A percentile compares a stretch with the other conserved stretches of the same genome.
phyloP scores from a whole-genome alignment of 371 early-diverging fungal species.

The Dichotomocladium elegans region DNA sequence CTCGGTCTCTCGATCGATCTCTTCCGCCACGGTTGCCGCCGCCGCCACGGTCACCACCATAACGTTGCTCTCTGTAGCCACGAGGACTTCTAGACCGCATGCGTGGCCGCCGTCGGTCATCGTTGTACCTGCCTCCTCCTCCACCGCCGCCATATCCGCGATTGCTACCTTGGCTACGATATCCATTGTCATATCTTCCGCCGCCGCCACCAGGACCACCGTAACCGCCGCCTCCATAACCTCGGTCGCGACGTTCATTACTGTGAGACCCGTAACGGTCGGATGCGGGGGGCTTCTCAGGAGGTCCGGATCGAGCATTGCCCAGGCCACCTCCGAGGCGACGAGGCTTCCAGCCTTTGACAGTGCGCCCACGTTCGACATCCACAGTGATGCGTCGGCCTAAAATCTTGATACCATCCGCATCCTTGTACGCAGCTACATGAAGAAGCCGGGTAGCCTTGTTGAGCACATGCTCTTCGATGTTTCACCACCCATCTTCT shows the following conservation, averaged over 20 bases:
- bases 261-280: constrained; percentile 31
- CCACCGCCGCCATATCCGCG: constrained; percentile 33
- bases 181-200: constrained; percentile 24
- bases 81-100: constrained; percentile 41
- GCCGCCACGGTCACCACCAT: constrained; percentile 40
- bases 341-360: constrained; percentile 93
- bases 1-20: constrained; percentile 46
- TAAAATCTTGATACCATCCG: constrained; percentile 85
- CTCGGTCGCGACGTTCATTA: constrained; percentile 21
- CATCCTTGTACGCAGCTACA: constrained; percentile 81
- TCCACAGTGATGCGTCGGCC: constrained; percentile 90
- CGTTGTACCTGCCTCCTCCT: constrained; percentile 29
- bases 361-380: constrained; percentile 95
- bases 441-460: not conserved
- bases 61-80: constrained; percentile 31
- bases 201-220: constrained; percentile 23
- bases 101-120: constrained; percentile 36
- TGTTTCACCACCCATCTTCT: not conserved
- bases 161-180: constrained; percentile 15
- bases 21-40: constrained; percentile 45
- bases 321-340: constrained; percentile 93
- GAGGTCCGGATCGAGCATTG: constrained; percentile 69
- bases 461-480: not conserved
- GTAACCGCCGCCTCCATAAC: constrained; percentile 22
- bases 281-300: constrained; percentile 41